Percentiles rank a stretch among this genome's conserved stretches.
Conservation (phyloP, 2,329 filamentous ascomycete genomes). For the Aphanoascus verrucosus region DNA sequence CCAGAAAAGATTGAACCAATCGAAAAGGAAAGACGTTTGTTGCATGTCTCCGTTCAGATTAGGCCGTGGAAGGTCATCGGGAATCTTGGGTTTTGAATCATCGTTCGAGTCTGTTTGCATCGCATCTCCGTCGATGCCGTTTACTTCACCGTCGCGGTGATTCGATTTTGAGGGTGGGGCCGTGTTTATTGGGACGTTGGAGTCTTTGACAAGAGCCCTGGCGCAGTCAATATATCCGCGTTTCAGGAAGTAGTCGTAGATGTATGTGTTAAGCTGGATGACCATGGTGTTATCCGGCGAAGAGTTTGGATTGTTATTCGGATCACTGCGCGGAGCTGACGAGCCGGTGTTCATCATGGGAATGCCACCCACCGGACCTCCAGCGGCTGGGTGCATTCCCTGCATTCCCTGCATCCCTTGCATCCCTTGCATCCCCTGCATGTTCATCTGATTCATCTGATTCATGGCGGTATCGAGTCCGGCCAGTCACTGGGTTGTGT, state of each 20-base stretch:
- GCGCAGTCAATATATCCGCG: conserved; percentile 77
- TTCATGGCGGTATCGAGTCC: conserved; percentile 39
- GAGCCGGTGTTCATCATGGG: conserved; percentile 46
- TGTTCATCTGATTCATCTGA: conserved; percentile 36
- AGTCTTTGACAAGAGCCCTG: conserved; percentile 57
- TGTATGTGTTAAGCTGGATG: conserved; percentile 51
- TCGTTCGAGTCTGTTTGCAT: conserved; percentile 82
- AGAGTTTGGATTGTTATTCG: conserved; percentile 25
- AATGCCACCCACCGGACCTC: conserved; percentile 47
- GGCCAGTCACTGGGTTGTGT: conserved; percentile 26
- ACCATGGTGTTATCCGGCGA: conserved; percentile 29
- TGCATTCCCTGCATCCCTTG: conserved; percentile 44
- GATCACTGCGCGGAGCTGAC: conserved; percentile 35
- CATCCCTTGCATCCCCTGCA: conserved; percentile 22
- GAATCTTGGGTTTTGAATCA: conserved; percentile 60
- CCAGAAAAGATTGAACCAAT: conserved; percentile 98
- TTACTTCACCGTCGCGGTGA: conserved; percentile 58
- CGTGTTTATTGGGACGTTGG: conserved; percentile 49
- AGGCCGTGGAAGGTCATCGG: conserved; percentile 62
- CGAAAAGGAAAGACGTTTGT: conserved; percentile 74
- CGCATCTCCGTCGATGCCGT: conserved; percentile 60
- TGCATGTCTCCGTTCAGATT: conserved; percentile 50
- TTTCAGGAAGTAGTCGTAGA: conserved; percentile 69
- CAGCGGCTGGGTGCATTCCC: conserved; percentile 45
- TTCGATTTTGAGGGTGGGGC: conserved; percentile 51